Base-by-base conservation (phyloP, 192 early-diverging fungal species). In the Coemansia interrupta region DNA sequence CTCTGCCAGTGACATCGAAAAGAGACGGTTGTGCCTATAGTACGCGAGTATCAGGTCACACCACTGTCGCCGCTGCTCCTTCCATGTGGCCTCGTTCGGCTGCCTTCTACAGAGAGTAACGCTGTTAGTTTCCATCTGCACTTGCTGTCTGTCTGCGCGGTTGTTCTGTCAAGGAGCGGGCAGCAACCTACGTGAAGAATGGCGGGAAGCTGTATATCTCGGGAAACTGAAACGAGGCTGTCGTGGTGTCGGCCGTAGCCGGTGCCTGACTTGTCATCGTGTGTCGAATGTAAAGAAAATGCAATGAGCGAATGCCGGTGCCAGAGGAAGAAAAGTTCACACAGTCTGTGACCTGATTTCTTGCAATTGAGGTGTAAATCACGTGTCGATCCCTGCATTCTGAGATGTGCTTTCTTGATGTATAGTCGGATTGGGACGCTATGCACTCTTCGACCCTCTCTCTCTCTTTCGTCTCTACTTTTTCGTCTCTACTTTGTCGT, bases 161-260 rank as follows among this genome's bases (percentile, higher is more conserved):
- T 11, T 36, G 32, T n/a, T 44, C 17, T 44, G 20, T 18, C 38
- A 55, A 38, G 23, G n/a, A 26, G 26, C 41, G 14, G 15, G 15
- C 11, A 41, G 2, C 8, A 15, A 63, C 85, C 75, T 86, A 92
- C 90, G 90, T 93, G 78, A 85, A 96, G 78, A 96, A 93, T 5
- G 94, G 94, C 12, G 92, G 91, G 67, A 96, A 96, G 74, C 80
- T 83, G 82, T 93, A 83, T 56, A 94, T 89, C 56, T 88, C 80
- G 19, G 94, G 92, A 68, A 91, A 92, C 47, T 78, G 61, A 72
- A 88, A 91, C 40, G 73, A 38, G 3, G 19, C 22, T 3, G 23
- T 9, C 39, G 54, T 15, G 29, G 22, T 23, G 17, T 54, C 47
- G 36, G 17, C 22, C 12, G 46, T 4, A 1, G 56, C n/a, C 14